A percentile compares a stretch with the other conserved stretches of the same genome.
These are phyloP conservation scores for Vitis amurensis DNA, from an alignment of 164 flowering plant genomes.

Conservation along the genomic window DNA sequence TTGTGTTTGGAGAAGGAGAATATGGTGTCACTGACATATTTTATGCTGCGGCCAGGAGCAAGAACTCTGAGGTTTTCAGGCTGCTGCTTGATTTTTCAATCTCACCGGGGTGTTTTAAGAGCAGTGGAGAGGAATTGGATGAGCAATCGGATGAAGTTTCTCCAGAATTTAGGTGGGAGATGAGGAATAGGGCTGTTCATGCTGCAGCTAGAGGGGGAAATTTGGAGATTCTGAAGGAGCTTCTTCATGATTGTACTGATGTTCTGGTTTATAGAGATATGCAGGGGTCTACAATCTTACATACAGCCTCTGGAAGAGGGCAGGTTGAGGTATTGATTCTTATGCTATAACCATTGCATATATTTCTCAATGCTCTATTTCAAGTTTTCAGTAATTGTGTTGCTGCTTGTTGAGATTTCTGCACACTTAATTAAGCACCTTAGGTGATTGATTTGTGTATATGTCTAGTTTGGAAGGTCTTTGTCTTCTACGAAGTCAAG, in stretches of 20 bases:
- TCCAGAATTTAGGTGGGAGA: constrained; percentile 53
- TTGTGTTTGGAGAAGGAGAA: constrained; percentile 93
- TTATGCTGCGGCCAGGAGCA: constrained; percentile 86
- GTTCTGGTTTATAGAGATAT: constrained; percentile 60
- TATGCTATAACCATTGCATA: not conserved
- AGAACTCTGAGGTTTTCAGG: constrained; percentile 69
- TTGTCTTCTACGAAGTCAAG: no score
- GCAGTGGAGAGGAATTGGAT: constrained; percentile 25
- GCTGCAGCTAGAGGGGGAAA: constrained; percentile 92
- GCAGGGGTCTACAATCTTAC: constrained; percentile 76
- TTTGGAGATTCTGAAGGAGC: constrained; percentile 65
- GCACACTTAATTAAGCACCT: no score
- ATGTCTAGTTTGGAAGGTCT: no score
- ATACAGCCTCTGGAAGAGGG: constrained; percentile 84
- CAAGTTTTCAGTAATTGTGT: not conserved
- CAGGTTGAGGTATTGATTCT: constrained; percentile 74
- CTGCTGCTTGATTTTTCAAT: constrained; percentile 50
- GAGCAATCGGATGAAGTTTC: constrained; percentile 24
- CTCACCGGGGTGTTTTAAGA: constrained; percentile 24
- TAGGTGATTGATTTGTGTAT: no score
- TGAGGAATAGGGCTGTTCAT: constrained; percentile 80
- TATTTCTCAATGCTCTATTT: not conserved
- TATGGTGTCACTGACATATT: constrained; percentile 83
- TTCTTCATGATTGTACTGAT: constrained; percentile 50
- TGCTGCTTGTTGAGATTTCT: no score